phyloP scores from a whole-genome alignment of 1,284 basidiomycete genomes.

The Chiua sp. region DNA sequence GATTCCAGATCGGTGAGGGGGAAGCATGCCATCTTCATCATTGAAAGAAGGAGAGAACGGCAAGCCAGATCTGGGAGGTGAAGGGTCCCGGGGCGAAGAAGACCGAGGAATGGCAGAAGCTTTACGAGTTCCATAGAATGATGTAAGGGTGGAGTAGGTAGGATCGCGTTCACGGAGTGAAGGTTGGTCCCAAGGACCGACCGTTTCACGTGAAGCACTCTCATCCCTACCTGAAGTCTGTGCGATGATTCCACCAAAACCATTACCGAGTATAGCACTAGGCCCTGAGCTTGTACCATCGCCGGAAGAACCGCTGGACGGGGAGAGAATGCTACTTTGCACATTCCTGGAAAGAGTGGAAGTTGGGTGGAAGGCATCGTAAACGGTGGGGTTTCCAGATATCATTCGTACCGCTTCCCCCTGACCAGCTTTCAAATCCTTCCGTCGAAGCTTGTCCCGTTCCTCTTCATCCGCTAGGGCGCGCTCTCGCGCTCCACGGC shows the following conservation, averaged over 20 bases:
- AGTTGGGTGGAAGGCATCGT: constrained; percentile 79
- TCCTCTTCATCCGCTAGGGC: constrained; percentile 69
- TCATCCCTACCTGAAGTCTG: constrained; percentile 36
- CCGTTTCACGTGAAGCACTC: constrained; percentile 19
- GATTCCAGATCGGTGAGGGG: constrained; percentile 43
- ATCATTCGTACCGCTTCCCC: constrained; percentile 42
- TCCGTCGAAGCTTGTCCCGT: constrained; percentile 57
- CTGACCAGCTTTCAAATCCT: constrained; percentile 45
- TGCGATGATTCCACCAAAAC: constrained; percentile 31
- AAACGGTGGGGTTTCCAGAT: constrained; percentile 55
- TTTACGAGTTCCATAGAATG: constrained; percentile 36
- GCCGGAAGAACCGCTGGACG: constrained; percentile 17
- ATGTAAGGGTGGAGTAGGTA: constrained; percentile 29
- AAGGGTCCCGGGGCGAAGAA: constrained; percentile 32
- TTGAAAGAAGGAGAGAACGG: constrained; percentile 29
- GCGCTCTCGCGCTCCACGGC: constrained; percentile 62
- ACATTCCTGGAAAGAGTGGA: constrained; percentile 41
- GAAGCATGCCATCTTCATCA: constrained; percentile 40
- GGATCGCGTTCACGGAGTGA: constrained; percentile 39
- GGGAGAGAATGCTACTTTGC: constrained; percentile 27
- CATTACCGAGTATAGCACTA: constrained; percentile 31
- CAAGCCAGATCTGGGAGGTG: constrained; percentile 27
- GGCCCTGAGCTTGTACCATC: constrained; percentile 24
- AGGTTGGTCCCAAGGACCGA: constrained; percentile 40
- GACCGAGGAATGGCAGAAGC: constrained; percentile 26